Evolutionary conservation across 495 filamentous ascomycete genomes (phyloP).

Genomic region (Penicillium cinerascens): DNA sequence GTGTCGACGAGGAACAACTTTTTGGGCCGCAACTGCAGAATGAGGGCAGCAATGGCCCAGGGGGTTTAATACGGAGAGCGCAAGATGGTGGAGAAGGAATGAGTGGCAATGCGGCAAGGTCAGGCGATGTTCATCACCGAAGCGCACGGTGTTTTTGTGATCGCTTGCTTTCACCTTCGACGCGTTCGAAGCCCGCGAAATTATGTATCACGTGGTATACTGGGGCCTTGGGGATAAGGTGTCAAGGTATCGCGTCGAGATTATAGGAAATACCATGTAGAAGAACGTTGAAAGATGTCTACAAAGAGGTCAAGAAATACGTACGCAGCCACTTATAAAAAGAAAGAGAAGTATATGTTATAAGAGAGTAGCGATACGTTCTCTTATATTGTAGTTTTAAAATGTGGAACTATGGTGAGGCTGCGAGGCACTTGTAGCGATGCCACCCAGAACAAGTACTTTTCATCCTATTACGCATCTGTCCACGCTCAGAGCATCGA

Average conservation of each 20-base stretch:
- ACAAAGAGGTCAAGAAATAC: too few relatives aligned
- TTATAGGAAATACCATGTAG: neutral
- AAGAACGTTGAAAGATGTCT: neutral
- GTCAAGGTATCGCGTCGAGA: neutral
- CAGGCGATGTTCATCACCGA: slow-evolving; percentile 6
- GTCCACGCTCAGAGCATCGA: too few relatives aligned
- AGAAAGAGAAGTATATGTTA: too few relatives aligned
- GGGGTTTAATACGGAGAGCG: neutral
- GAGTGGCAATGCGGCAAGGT: neutral
- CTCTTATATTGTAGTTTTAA: too few relatives aligned
- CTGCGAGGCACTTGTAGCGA: too few relatives aligned
- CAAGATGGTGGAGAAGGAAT: neutral
- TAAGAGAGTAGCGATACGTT: too few relatives aligned
- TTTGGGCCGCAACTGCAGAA: slow-evolving; percentile 27
- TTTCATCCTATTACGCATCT: too few relatives aligned
- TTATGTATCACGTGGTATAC: slow-evolving; percentile 2
- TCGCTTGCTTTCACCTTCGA: slow-evolving; percentile 1
- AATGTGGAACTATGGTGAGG: too few relatives aligned
- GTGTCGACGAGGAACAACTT: slow-evolving; percentile 14
- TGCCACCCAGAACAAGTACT: too few relatives aligned
- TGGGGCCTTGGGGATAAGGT: neutral
- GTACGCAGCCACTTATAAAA: too few relatives aligned
- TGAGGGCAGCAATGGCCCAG: slow-evolving; percentile 1
- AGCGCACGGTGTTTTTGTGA: neutral
- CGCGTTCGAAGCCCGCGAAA: slow-evolving; percentile 8